Evolutionary conservation across 352 stramenopile species (phyloP).

Genomic region (Hyaloperonospora brassicae): DNA sequence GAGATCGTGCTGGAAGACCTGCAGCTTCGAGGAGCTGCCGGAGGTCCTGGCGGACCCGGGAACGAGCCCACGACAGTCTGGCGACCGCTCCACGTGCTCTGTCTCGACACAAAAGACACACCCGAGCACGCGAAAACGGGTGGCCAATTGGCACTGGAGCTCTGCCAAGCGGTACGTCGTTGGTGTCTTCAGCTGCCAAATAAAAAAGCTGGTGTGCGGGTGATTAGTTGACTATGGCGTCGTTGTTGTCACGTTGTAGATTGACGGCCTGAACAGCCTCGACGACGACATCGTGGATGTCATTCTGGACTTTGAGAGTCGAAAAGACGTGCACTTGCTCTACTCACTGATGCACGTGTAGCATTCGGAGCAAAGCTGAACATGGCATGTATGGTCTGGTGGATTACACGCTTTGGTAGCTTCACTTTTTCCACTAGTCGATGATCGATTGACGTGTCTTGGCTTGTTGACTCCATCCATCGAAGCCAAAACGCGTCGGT

Average conservation of each 20-base stretch:
- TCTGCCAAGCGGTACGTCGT: constrained; percentile 49
- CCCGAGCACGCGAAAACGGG: constrained; percentile 80
- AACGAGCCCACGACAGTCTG: constrained; percentile 30
- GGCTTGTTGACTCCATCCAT: constrained; percentile 30
- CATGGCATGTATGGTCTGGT: neutral
- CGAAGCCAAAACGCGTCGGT: constrained; percentile 22
- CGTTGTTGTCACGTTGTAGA: constrained; percentile 25
- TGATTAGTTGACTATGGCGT: neutral
- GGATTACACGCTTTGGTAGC: constrained; percentile 10
- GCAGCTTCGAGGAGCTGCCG: constrained; percentile 24
- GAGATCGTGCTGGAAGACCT: constrained; percentile 81
- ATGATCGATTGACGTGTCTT: constrained; percentile 27
- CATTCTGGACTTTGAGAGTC: constrained; percentile 52
- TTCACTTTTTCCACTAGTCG: constrained; percentile 35
- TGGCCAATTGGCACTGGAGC: constrained; percentile 59
- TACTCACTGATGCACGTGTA: constrained; percentile 61
- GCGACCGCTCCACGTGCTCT: constrained; percentile 73
- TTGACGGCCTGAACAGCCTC: constrained; percentile 39
- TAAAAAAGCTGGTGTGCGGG: neutral
- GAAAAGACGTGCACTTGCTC: constrained; percentile 51
- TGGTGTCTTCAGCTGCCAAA: neutral
- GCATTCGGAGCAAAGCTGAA: neutral
- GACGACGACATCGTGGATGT: constrained; percentile 43
- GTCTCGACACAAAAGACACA: constrained; percentile 84
- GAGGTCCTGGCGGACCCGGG: no score